Evolutionary conservation across 2,329 filamentous ascomycete genomes (phyloP), one percentile per base, ranked within the genome.

Genomic region (Neopestalotiopsis sp.): DNA sequence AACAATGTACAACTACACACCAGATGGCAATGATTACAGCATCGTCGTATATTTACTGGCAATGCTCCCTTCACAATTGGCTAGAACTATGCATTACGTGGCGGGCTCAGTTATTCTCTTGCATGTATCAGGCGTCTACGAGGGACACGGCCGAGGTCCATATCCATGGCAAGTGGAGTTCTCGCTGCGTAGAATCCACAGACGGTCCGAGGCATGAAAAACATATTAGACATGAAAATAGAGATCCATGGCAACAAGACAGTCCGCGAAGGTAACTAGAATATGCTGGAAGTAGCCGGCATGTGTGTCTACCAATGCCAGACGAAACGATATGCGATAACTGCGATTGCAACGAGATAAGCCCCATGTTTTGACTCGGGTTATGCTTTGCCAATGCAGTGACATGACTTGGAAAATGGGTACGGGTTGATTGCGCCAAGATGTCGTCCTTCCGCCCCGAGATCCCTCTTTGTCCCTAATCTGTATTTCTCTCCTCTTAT

Each of bases 141-240:
- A 53, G 20, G 45, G 45, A n/a, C 45, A 20, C n/a, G 45, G 45
- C 45, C 45, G 45, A 53, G 45, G n/a, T 53, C 45, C 45, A 9
- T 9, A 7, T 53, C n/a, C 45, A 24, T 9, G 45, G 14, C n/a
- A 53, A 53, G n/a, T 53, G 45, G 45, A 53, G 45, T 53, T 9
- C 4, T 20, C 45, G 17, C 20, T 53, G 9, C n/a, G 45, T 17
- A 53, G 45, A 20, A 53, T 9, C 45, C 45, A 53, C 45, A 53
- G 45, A 53, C 45, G 45, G 45, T 53, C 45, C 45, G 45, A 53
- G 45, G 45, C 45, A 53, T 53, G 45, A 53, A 24, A n/a, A 53
- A 53, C 9, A 53, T 53, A 53, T 53, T 53, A 53, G 45, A 53
- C 45, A 53, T 9, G 20, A 20, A 14, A 53, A 53, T 53, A 53